Evolutionary conservation across 208 protist genomes (phyloP).

Genomic region (Trypanosoma melophagium): DNA sequence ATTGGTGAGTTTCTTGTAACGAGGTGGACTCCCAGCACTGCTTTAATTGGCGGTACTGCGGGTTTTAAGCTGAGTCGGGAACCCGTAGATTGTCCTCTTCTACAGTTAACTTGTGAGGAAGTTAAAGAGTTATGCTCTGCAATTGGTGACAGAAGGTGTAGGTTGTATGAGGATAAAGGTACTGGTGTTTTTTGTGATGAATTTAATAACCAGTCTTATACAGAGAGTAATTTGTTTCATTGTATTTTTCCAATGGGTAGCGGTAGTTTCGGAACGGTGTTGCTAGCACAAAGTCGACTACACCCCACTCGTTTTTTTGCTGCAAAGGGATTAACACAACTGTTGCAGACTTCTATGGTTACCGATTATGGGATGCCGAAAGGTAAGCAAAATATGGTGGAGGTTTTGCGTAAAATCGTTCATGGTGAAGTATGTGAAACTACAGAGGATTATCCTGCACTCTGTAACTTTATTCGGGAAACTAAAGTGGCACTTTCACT

Average conservation of each 20-base stretch:
- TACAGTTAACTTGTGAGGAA: background rate
- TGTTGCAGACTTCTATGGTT: background rate
- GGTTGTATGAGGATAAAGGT: background rate
- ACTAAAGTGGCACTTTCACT: constrained; percentile 1
- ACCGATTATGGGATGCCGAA: background rate
- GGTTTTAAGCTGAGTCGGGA: background rate
- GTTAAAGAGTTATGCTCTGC: background rate
- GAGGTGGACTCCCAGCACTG: background rate
- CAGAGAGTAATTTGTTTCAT: constrained; percentile 5
- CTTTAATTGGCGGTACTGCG: background rate
- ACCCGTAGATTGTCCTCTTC: constrained; percentile 11
- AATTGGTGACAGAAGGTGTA: background rate
- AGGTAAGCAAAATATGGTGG: background rate
- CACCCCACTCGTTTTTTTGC: constrained; percentile 29
- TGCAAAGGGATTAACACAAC: constrained; percentile 23
- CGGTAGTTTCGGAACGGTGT: constrained; percentile 25
- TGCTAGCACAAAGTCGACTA: constrained; percentile 19
- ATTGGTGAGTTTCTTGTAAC: background rate
- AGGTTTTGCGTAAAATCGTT: background rate
- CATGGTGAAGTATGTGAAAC: background rate
- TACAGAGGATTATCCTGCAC: background rate
- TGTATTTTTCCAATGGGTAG: constrained; percentile 12
- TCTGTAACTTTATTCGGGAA: constrained; percentile 17
- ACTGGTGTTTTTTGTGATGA: background rate
- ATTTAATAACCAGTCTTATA: background rate